Evolutionary conservation across 305 asterid genomes (phyloP).

Genomic region (Solanum hybrid): DNA sequence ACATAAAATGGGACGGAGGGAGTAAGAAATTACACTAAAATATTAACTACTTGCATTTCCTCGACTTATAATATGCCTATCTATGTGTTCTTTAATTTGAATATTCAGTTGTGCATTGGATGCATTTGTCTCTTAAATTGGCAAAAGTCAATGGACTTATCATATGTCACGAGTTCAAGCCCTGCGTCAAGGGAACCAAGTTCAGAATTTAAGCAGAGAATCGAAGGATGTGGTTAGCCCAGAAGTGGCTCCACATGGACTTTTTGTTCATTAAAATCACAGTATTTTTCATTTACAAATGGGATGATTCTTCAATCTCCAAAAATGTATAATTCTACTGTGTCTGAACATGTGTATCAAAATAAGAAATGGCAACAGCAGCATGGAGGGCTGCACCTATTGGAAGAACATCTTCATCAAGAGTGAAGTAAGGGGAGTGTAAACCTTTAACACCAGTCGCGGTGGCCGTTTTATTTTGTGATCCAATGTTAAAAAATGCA

Average conservation of each 20-base stretch:
- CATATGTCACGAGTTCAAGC: neutral
- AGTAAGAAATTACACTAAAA: too few relatives aligned
- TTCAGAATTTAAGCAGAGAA: neutral
- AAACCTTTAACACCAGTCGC: slow-evolving; percentile 16
- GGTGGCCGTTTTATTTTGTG: slow-evolving; percentile 29
- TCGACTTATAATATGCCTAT: too few relatives aligned
- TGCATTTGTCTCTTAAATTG: too few relatives aligned
- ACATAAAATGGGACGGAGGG: too few relatives aligned
- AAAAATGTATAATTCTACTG: neutral
- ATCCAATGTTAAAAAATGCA: slow-evolving; percentile 46
- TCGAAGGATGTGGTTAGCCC: neutral
- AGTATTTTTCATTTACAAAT: neutral
- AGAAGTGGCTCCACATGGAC: neutral
- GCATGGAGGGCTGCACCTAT: slow-evolving; percentile 82
- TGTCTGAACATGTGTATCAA: slow-evolving; percentile 27
- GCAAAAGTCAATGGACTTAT: neutral
- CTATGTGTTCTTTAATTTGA: too few relatives aligned
- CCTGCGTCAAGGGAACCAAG: neutral
- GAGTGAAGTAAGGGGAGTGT: slow-evolving; percentile 50
- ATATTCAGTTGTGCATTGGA: too few relatives aligned
- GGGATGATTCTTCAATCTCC: neutral
- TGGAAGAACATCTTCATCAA: slow-evolving; percentile 59
- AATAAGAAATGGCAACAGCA: slow-evolving; percentile 58
- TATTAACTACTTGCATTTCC: too few relatives aligned
- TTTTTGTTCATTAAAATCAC: neutral